Percentiles rank a stretch among this genome's conserved stretches.
phyloP scores from a whole-genome alignment of 2,329 filamentous ascomycete species.

The Alternaria tenuissima region DNA sequence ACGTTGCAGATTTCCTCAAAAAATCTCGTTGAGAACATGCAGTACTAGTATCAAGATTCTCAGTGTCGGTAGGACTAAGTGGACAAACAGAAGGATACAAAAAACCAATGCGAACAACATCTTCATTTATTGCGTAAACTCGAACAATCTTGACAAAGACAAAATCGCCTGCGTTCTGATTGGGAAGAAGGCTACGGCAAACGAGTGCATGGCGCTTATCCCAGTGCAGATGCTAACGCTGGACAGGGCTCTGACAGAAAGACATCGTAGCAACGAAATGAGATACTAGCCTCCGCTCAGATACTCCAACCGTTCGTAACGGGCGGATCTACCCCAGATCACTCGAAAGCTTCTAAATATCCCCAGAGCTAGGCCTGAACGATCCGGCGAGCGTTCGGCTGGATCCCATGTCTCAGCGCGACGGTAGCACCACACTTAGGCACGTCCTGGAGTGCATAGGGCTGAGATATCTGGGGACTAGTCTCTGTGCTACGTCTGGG shows the following conservation, averaged over 20 bases:
- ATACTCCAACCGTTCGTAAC: not conserved
- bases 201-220: conserved; percentile 57
- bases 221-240: conserved; percentile 53
- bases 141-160: conserved; percentile 53
- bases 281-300: not conserved
- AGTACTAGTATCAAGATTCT: conserved; percentile 57
- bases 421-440: conserved; percentile 20
- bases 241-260: not conserved
- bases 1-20: conserved; percentile 56
- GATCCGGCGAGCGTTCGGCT: conserved; percentile 16
- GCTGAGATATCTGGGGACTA: conserved; percentile 37
- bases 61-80: conserved; percentile 54
- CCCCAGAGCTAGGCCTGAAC: conserved; percentile 24
- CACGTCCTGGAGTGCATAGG: conserved; percentile 41
- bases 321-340: conserved; percentile 9
- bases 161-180: conserved; percentile 55
- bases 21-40: conserved; percentile 57
- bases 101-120: conserved; percentile 56
- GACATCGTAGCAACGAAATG: not conserved
- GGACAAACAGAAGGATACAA: conserved; percentile 51
- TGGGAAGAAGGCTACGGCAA: conserved; percentile 56
- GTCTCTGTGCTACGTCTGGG: conserved; percentile 19
- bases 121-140: conserved; percentile 54
- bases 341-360: conserved; percentile 18
- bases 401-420: conserved; percentile 23